These are phyloP conservation scores for Pseudocercospora fuligena DNA, from an alignment of 2,329 filamentous ascomycete genomes.

Conservation along the genomic window DNA sequence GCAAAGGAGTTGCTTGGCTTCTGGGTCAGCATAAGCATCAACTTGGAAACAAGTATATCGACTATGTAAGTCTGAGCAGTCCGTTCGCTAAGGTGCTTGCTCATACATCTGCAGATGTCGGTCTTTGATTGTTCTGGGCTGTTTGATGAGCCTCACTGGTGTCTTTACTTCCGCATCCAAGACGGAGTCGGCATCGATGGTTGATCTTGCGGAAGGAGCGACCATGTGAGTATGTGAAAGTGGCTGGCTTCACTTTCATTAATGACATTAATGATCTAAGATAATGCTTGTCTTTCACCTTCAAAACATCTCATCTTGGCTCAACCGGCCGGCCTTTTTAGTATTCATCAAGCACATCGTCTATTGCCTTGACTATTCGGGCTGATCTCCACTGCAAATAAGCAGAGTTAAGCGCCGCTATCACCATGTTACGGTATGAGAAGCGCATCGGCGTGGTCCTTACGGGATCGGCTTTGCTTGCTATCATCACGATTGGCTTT, in stretches of 20 bases:
- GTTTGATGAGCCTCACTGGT: slow-evolving; percentile 12
- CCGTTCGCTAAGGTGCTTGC: not conserved
- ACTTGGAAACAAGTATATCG: slow-evolving; percentile 16
- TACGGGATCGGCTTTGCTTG: too few relatives aligned
- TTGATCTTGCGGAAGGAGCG: not conserved
- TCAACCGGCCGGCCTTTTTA: too few relatives aligned
- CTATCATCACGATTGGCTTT: too few relatives aligned
- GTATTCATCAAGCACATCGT: too few relatives aligned
- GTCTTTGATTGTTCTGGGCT: slow-evolving; percentile 21
- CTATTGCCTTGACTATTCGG: too few relatives aligned
- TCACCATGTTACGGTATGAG: too few relatives aligned
- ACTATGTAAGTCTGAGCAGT: not conserved
- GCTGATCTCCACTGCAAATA: too few relatives aligned
- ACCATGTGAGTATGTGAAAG: not conserved
- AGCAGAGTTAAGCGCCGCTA: too few relatives aligned
- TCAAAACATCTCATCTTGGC: too few relatives aligned
- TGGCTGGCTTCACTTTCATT: not conserved
- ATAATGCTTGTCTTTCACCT: too few relatives aligned
- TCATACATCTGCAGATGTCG: not conserved
- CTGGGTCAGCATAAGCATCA: slow-evolving; percentile 16
- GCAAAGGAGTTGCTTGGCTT: slow-evolving; percentile 18
- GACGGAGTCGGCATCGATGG: not conserved
- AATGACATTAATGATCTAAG: too few relatives aligned
- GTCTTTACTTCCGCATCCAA: slow-evolving; percentile 17
- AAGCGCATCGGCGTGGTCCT: too few relatives aligned